Evolutionary conservation across 345 rosid genomes (phyloP).

Genomic region (Gossypium mustelinum): DNA sequence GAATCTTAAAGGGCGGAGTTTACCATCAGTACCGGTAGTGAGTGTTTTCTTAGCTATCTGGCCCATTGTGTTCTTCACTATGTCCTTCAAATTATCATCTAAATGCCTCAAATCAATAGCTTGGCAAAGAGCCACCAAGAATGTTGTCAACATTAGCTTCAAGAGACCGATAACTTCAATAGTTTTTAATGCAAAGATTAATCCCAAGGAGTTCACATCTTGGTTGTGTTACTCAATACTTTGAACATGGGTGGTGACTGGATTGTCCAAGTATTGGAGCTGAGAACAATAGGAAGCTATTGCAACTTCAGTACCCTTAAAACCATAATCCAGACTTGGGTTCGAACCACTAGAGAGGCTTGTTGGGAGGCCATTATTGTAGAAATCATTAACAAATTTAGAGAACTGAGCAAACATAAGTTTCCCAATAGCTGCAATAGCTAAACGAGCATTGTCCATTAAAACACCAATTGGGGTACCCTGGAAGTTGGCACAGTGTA

Average conservation of each 20-base stretch:
- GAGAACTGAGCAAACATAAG: conserved; percentile 56
- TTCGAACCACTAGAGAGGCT: conserved; percentile 58
- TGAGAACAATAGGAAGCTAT: conserved; percentile 59
- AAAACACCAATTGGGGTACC: conserved; percentile 57
- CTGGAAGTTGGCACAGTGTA: conserved; percentile 64
- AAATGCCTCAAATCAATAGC: conserved; percentile 47
- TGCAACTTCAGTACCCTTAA: conserved; percentile 68
- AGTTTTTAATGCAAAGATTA: too few relatives aligned
- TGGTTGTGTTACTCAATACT: too few relatives aligned
- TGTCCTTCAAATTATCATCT: conserved; percentile 51
- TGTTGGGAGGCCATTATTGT: conserved; percentile 72
- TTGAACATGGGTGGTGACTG: too few relatives aligned
- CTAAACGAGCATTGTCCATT: conserved; percentile 44
- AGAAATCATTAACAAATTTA: conserved; percentile 62
- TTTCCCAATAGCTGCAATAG: conserved; percentile 46
- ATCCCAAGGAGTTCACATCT: too few relatives aligned
- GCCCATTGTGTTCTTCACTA: conserved; percentile 42
- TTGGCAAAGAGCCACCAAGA: background rate
- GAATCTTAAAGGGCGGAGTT: conserved; percentile 72
- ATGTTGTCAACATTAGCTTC: too few relatives aligned
- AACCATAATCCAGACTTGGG: conserved; percentile 68
- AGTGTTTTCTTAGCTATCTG: conserved; percentile 48
- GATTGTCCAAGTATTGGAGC: conserved; percentile 29
- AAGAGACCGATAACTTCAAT: too few relatives aligned
- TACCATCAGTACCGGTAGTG: conserved; percentile 52